Evolutionary conservation across 176 grass and related monocot genomes (phyloP).

Genomic region (sorghum (Sorghum bicolor)): Sorghum_bicolor_NCBIv3 NC_012878.2:56465001-56465500

Average conservation of each 20-base stretch:
- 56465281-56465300: neutral
- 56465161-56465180: constrained; percentile 16
- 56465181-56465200: neutral
- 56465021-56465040: neutral
- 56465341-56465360: constrained; percentile 10
- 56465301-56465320: constrained; percentile 32
- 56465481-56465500: neutral
- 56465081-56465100: neutral
- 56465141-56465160: neutral
- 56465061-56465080: neutral
- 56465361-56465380: neutral
- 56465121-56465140: neutral
- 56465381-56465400: neutral
- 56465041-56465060: neutral
- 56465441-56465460: constrained; percentile 39
- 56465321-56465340: constrained; percentile 4
- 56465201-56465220: neutral
- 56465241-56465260: neutral
- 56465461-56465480: constrained; percentile 36
- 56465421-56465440: constrained; percentile 23
- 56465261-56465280: too few relatives aligned
- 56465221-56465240: neutral
- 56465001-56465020: neutral
- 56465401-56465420: neutral
- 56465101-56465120: constrained; percentile 3